Evolutionary conservation across 768 basidiomycete species (phyloP).

Genomic region (Lyophyllum atratum): DNA sequence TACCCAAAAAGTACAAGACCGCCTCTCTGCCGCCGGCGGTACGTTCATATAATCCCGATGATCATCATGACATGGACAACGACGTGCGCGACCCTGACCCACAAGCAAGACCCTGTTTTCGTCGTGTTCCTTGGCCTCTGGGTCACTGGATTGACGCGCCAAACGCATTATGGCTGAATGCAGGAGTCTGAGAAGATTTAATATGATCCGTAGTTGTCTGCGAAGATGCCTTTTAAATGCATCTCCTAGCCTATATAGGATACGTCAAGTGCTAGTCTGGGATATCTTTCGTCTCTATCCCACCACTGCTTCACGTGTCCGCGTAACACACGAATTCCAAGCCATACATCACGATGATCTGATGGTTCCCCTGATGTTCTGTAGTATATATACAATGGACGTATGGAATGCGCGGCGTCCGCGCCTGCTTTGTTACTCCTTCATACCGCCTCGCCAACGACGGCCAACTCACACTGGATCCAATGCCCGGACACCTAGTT

Average conservation of each 20-base stretch:
- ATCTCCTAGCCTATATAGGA: not conserved
- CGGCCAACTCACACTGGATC: not conserved
- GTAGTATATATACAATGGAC: constrained; percentile 17
- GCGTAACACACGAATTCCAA: not conserved
- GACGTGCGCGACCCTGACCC: not conserved
- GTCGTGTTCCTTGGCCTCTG: not conserved
- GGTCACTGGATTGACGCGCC: not conserved
- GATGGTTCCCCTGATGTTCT: constrained; percentile 19
- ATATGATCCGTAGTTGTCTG: not conserved
- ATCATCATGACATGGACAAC: not conserved
- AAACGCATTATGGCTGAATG: not conserved
- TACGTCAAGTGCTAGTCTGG: constrained; percentile 1
- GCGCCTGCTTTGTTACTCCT: not conserved
- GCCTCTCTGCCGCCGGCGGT: not conserved
- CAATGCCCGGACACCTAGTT: constrained; percentile 31
- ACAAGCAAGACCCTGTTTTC: not conserved
- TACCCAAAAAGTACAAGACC: not conserved
- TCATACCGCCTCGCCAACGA: not conserved
- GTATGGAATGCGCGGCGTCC: not conserved
- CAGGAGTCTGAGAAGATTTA: not conserved
- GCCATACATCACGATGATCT: constrained; percentile 14
- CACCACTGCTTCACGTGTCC: constrained; percentile 13
- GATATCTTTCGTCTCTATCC: not conserved
- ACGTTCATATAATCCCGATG: not conserved
- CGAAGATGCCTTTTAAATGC: not conserved